A percentile compares a stretch with the other conserved stretches of the same genome.
Evolutionary conservation across 371 early-diverging fungal genomes (phyloP).

Genomic region (Rhizopus arrhizus): DNA sequence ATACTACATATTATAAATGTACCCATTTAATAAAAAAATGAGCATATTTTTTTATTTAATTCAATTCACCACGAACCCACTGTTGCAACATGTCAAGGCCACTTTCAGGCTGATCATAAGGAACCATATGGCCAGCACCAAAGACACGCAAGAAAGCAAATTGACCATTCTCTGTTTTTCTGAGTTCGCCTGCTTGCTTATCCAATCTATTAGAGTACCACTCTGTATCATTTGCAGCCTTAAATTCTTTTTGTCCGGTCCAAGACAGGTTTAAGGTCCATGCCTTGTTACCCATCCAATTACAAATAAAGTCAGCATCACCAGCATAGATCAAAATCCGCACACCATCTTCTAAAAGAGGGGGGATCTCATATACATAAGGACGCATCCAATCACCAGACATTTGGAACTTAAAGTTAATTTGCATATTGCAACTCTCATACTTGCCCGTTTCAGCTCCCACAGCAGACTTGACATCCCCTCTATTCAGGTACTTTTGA

Average conservation of each 20-base stretch:
- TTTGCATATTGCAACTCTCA: conserved; percentile 80
- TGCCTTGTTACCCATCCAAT: conserved; percentile 94
- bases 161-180: conserved; percentile 59
- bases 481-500: conserved; percentile 74
- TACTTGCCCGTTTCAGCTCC: conserved; percentile 69
- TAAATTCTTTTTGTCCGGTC: conserved; percentile 73
- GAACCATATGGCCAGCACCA: conserved; percentile 92
- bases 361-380: conserved; percentile 73
- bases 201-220: conserved; percentile 55
- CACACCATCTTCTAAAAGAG: conserved; percentile 78
- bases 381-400: conserved; percentile 92
- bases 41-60: conserved; percentile 13
- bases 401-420: conserved; percentile 79
- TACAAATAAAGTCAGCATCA: conserved; percentile 84
- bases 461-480: conserved; percentile 78
- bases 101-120: conserved; percentile 63
- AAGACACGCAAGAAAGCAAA: conserved; percentile 87
- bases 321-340: conserved; percentile 89
- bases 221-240: conserved; percentile 59
- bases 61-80: conserved; percentile 53
- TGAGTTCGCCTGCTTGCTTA: conserved; percentile 76
- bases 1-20: conserved; percentile 34
- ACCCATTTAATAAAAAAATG: conserved; percentile 24
- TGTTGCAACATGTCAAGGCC: conserved; percentile 67
- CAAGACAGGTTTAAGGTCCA: conserved; percentile 85